Evolutionary conservation across 345 rosid genomes (phyloP).

Genomic region (Ceriops decandra): DNA sequence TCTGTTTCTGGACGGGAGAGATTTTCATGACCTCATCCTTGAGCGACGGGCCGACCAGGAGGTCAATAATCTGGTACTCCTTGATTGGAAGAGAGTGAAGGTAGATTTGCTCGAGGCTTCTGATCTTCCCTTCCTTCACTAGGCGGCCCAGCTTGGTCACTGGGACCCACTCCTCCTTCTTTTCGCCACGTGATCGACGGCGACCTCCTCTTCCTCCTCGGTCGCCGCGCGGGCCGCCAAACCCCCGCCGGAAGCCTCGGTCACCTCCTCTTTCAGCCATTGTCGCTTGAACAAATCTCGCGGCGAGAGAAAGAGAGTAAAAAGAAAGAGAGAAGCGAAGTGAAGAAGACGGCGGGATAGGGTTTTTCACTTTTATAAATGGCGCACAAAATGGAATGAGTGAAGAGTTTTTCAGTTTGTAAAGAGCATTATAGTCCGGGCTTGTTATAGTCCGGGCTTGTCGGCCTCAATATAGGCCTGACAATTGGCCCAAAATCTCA

Average conservation of each 20-base stretch:
- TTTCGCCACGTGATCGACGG: constrained; percentile 55
- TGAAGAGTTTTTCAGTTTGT: too few relatives aligned
- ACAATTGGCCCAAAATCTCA: too few relatives aligned
- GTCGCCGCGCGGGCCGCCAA: constrained; percentile 50
- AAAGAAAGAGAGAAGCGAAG: too few relatives aligned
- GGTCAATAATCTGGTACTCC: constrained; percentile 80
- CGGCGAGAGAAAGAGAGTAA: too few relatives aligned
- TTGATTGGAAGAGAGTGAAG: constrained; percentile 80
- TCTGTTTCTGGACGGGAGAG: constrained; percentile 89
- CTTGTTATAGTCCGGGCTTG: too few relatives aligned
- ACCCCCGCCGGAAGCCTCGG: constrained; percentile 62
- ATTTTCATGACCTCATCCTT: constrained; percentile 97
- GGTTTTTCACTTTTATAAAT: too few relatives aligned
- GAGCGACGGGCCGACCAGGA: constrained; percentile 53
- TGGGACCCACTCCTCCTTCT: constrained; percentile 69
- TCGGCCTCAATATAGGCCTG: too few relatives aligned
- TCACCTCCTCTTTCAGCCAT: constrained; percentile 79
- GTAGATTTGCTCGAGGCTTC: constrained; percentile 61
- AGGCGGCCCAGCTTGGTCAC: constrained; percentile 89
- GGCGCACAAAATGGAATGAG: too few relatives aligned
- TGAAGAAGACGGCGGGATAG: too few relatives aligned
- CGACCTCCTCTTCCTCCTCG: constrained; percentile 59
- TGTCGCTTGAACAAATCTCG: not conserved
- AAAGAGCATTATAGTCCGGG: too few relatives aligned
- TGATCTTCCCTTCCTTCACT: constrained; percentile 47